phyloP scores from a whole-genome alignment of 2,329 filamentous ascomycete species.

The Aspergillus fumigatus region DNA sequence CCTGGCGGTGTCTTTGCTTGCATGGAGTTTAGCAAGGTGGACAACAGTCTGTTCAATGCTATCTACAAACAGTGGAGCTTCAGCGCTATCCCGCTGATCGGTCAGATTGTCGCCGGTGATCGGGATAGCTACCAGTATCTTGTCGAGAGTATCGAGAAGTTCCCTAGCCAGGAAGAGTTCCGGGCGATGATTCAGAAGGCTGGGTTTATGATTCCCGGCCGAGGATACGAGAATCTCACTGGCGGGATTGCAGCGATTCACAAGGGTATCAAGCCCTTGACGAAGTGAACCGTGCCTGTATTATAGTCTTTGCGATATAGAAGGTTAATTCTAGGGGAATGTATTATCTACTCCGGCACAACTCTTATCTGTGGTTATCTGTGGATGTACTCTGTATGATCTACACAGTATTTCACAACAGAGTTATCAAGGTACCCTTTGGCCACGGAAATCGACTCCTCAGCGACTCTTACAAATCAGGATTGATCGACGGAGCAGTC shows the following conservation, averaged over 20 bases:
- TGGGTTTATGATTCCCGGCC: constrained; percentile 77
- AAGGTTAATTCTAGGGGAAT: background rate
- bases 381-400: no score
- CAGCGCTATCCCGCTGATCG: constrained; percentile 87
- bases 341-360: background rate
- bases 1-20: constrained; percentile 96
- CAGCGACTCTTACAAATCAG: background rate
- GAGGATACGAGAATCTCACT: constrained; percentile 85
- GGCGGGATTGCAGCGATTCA: constrained; percentile 93
- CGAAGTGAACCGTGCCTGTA: background rate
- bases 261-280: constrained; percentile 78
- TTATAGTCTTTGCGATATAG: background rate
- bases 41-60: constrained; percentile 71
- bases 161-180: constrained; percentile 82
- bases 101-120: constrained; percentile 89
- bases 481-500: background rate
- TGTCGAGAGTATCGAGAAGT: constrained; percentile 93
- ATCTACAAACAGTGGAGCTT: constrained; percentile 97
- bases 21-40: constrained; percentile 88
- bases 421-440: background rate
- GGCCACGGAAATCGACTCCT: no score
- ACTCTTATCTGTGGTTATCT: background rate
- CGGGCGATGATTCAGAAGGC: constrained; percentile 57
- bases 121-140: constrained; percentile 97
- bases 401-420: background rate